Evolutionary conservation across 306 rosid species (phyloP).

Genomic region (Abrus precatorius): DNA sequence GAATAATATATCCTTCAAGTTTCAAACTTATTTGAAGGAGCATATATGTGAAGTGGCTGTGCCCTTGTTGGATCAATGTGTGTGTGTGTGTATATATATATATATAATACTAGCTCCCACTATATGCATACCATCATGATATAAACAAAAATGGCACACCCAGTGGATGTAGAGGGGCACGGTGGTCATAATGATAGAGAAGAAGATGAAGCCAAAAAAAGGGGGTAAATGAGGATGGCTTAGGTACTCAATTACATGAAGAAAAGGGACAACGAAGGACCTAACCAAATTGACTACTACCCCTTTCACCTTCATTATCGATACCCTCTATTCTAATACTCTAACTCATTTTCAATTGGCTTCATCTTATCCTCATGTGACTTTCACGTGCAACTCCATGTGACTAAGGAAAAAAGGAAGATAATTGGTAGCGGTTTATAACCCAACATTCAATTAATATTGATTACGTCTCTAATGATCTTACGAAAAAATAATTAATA

Average conservation of each 20-base stretch:
- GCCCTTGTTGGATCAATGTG: constrained; percentile 57
- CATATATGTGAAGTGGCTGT: constrained; percentile 54
- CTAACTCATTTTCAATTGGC: constrained; percentile 44
- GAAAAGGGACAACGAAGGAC: constrained; percentile 71
- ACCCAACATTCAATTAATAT: neutral
- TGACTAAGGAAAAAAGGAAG: neutral
- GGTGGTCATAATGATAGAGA: constrained; percentile 58
- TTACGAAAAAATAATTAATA: neutral
- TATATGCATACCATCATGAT: constrained; percentile 52
- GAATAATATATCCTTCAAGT: neutral
- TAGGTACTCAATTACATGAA: constrained; percentile 79
- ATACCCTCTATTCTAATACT: constrained; percentile 45
- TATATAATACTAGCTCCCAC: constrained; percentile 45
- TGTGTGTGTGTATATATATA: no score
- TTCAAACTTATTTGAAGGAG: constrained; percentile 26
- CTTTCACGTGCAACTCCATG: no score
- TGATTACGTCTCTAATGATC: constrained; percentile 37
- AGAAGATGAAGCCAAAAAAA: constrained; percentile 73
- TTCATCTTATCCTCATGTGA: constrained; percentile 31
- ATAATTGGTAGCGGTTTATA: neutral
- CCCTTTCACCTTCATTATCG: constrained; percentile 35
- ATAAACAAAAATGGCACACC: constrained; percentile 42
- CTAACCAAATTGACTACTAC: constrained; percentile 74
- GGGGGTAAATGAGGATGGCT: constrained; percentile 70
- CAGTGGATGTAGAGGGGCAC: constrained; percentile 41